These are phyloP conservation scores for Moesziomyces aphidis DNA, from an alignment of 1,284 basidiomycete genomes.

Conservation along the genomic window DNA sequence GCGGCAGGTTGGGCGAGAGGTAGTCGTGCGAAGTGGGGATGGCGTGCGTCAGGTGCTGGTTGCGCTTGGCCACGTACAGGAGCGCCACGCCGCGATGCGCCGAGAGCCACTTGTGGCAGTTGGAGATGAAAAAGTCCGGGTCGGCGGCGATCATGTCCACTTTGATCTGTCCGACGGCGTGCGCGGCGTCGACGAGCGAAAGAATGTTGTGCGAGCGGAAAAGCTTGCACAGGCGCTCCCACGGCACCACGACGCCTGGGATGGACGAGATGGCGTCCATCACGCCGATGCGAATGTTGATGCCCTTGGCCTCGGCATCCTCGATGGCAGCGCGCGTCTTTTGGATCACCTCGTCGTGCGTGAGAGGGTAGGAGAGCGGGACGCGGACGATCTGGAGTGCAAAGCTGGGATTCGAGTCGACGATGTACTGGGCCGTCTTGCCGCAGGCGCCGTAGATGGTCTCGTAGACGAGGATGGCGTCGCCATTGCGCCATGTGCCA, in stretches of 20 bases:
- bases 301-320: conserved; percentile 64
- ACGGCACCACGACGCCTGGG: conserved; percentile 81
- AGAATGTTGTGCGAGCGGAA: conserved; percentile 57
- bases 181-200: conserved; percentile 79
- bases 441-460: conserved; percentile 65
- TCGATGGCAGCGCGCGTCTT: conserved; percentile 39
- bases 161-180: conserved; percentile 76
- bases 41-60: conserved; percentile 80
- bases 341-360: conserved; percentile 61
- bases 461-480: conserved; percentile 55
- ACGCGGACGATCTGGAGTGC: conserved; percentile 58
- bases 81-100: conserved; percentile 79
- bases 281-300: conserved; percentile 84
- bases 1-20: conserved; percentile 15
- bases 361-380: conserved; percentile 55
- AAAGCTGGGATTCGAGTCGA: conserved; percentile 54
- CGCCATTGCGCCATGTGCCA: conserved; percentile 53
- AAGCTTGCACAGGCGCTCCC: conserved; percentile 75
- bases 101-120: conserved; percentile 70
- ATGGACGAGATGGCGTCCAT: conserved; percentile 80
- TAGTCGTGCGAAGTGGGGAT: conserved; percentile 75
- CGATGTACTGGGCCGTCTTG: conserved; percentile 57
- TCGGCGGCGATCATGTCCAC: conserved; percentile 60
- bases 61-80: conserved; percentile 81
- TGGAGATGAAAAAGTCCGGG: conserved; percentile 66